Evolutionary conservation across 805 yeast species (phyloP).

Genomic region (Isabelozyma heimii): DNA sequence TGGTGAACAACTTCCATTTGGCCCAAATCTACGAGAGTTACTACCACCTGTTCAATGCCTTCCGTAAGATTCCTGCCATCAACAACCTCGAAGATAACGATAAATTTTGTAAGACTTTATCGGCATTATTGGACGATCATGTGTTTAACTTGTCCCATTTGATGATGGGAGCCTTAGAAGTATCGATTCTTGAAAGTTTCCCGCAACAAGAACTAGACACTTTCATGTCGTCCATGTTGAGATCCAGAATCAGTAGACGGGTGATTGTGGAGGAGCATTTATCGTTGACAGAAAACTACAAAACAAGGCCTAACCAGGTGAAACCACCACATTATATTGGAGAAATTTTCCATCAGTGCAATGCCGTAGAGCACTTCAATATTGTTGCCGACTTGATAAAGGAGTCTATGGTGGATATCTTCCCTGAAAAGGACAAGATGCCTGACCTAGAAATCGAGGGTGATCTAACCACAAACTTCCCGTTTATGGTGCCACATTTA

Average conservation of each 20-base stretch:
- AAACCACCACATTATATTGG: slow-evolving; percentile 61
- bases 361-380: slow-evolving; percentile 64
- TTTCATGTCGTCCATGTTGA: slow-evolving; percentile 71
- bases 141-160: slow-evolving; percentile 79
- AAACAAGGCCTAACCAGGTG: slow-evolving; percentile 41
- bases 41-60: slow-evolving; percentile 81
- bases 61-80: slow-evolving; percentile 70
- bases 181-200: slow-evolving; percentile 55
- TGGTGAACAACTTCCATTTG: slow-evolving; percentile 81
- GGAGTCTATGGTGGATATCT: slow-evolving; percentile 49
- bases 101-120: slow-evolving; percentile 62
- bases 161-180: slow-evolving; percentile 90
- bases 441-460: slow-evolving; percentile 83
- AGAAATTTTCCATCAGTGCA: slow-evolving; percentile 78
- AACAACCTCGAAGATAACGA: slow-evolving; percentile 72
- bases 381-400: slow-evolving; percentile 52
- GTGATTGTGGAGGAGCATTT: slow-evolving; percentile 90
- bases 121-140: slow-evolving; percentile 72
- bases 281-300: slow-evolving; percentile 67
- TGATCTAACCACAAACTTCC: slow-evolving; percentile 62
- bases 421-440: slow-evolving; percentile 52
- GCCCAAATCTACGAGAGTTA: slow-evolving; percentile 87
- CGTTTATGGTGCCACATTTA: slow-evolving; percentile 82
- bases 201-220: slow-evolving; percentile 65
- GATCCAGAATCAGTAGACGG: slow-evolving; percentile 86